Percentiles rank a stretch among this genome's conserved stretches.
phyloP scores from a whole-genome alignment of 1,139 yeast genomes.

The Kazachstania sp. region DNA sequence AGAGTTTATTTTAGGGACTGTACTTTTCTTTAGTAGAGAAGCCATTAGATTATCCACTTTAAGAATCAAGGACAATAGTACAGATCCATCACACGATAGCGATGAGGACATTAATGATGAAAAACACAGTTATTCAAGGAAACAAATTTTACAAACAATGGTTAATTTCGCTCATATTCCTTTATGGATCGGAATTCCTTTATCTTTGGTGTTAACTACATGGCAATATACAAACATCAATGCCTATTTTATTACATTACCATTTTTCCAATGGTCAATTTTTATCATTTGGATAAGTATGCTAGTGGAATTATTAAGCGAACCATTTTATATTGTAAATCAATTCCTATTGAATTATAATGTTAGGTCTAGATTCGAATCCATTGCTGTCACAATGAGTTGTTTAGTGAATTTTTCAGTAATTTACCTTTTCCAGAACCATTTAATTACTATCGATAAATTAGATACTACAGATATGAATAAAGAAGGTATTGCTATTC shows the following conservation, averaged over 20 bases:
- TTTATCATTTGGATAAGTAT: slow-evolving; percentile 45
- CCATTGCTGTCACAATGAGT: slow-evolving; percentile 44
- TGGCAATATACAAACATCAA: slow-evolving; percentile 42
- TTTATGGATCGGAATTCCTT: slow-evolving; percentile 49
- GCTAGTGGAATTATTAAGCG: slow-evolving; percentile 55
- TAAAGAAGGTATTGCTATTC: slow-evolving; percentile 43
- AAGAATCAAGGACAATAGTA: slow-evolving; percentile 38
- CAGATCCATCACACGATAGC: slow-evolving; percentile 9
- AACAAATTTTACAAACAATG: slow-evolving; percentile 45
- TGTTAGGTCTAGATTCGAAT: slow-evolving; percentile 64
- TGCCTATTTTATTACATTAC: slow-evolving; percentile 31
- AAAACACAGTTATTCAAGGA: slow-evolving; percentile 19
- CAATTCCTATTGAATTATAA: slow-evolving; percentile 62
- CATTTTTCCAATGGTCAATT: slow-evolving; percentile 34
- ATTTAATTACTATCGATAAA: slow-evolving; percentile 7
- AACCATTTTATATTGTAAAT: slow-evolving; percentile 67
- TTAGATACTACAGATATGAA: slow-evolving; percentile 11
- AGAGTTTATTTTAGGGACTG: slow-evolving; percentile 63
- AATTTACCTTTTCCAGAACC: slow-evolving; percentile 27
- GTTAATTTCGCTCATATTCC: slow-evolving; percentile 70
- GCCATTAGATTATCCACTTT: slow-evolving; percentile 72
- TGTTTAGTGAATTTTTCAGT: slow-evolving; percentile 59
- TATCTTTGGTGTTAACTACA: slow-evolving; percentile 38
- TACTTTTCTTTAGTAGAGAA: slow-evolving; percentile 73
- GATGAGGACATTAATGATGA: not conserved